Conservation (phyloP, 805 yeast species). For the Nematodospora valgi region DNA sequence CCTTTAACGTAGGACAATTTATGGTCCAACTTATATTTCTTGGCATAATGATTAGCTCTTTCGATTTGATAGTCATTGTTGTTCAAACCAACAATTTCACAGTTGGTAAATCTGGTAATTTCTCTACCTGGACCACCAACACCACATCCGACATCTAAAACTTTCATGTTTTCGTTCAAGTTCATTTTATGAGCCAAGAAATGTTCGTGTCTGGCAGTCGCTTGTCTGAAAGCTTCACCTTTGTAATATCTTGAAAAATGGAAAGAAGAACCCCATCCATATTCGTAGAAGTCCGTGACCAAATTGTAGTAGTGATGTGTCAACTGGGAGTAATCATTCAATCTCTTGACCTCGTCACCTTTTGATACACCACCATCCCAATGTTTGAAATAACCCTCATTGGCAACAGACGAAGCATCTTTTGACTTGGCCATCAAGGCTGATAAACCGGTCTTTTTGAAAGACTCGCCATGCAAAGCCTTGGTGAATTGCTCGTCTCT, state of each 20-base stretch:
- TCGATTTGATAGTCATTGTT: conserved; percentile 96
- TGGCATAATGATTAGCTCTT: conserved; percentile 82
- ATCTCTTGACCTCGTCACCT: conserved; percentile 68
- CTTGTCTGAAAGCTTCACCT: conserved; percentile 92
- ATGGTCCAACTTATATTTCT: conserved; percentile 58
- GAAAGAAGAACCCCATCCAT: conserved; percentile 99
- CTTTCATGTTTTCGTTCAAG: conserved; percentile 74
- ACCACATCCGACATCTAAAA: conserved; percentile 98
- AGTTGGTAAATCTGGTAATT: conserved; percentile 86
- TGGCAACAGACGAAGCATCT: conserved; percentile 74
- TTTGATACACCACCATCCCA: conserved; percentile 90
- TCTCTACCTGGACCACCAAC: conserved; percentile 99
- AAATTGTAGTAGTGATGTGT: conserved; percentile 96
- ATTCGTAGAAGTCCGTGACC: conserved; percentile 97
- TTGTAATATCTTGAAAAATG: conserved; percentile 91
- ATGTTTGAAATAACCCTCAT: conserved; percentile 88
- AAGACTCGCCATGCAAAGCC: conserved; percentile 81
- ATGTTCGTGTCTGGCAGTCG: conserved; percentile 97
- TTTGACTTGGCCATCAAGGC: conserved; percentile 78
- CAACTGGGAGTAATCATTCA: conserved; percentile 81
- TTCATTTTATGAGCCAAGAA: conserved; percentile 86
- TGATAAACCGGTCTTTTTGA: conserved; percentile 62
- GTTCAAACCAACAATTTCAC: conserved; percentile 84
- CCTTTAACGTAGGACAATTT: conserved; percentile 89
- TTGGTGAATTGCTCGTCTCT: conserved; percentile 73